A percentile compares a stretch with the other conserved stretches of the same genome.
Conservation (phyloP, 2,329 filamentous ascomycete genomes). For the Paecilomyces niveus region DNA sequence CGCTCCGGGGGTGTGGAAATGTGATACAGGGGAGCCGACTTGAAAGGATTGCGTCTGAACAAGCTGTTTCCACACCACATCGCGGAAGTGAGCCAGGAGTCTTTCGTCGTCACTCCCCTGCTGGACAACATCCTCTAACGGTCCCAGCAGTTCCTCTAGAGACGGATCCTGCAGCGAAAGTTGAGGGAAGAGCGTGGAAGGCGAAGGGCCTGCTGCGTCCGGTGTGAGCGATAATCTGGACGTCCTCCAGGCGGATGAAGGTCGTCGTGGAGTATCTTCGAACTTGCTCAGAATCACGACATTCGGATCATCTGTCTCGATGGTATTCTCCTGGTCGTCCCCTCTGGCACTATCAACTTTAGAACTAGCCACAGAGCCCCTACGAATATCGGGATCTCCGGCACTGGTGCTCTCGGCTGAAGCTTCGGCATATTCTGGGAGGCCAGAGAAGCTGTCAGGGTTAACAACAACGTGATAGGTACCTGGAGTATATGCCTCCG, state of each 20-base stretch:
- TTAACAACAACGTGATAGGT: constrained; percentile 51
- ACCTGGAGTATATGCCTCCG: constrained; percentile 43
- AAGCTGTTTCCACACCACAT: constrained; percentile 35
- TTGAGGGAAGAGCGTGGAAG: constrained; percentile 19
- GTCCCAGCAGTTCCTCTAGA: constrained; percentile 14
- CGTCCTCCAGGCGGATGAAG: constrained; percentile 21
- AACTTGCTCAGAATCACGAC: constrained; percentile 45
- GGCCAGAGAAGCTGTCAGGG: constrained; percentile 45
- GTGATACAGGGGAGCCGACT: constrained; percentile 12
- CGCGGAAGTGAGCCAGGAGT: constrained; percentile 33
- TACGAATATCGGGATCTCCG: constrained; percentile 12
- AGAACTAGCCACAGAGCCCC: constrained; percentile 19
- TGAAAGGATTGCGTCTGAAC: constrained; percentile 21
- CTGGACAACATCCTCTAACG: constrained; percentile 12
- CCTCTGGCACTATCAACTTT: constrained; percentile 20
- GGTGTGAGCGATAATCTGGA: constrained; percentile 29
- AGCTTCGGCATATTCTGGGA: constrained; percentile 45
- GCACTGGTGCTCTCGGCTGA: constrained; percentile 18
- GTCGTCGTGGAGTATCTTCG: constrained; percentile 37
- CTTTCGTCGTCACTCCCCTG: constrained; percentile 23
- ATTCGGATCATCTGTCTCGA: constrained; percentile 36
- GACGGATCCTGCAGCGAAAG: constrained; percentile 14
- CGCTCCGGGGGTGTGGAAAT: constrained; percentile 23
- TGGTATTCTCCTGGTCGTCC: constrained; percentile 15
- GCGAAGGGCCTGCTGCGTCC: constrained; percentile 19